Base-by-base conservation (phyloP, 1,139 yeast genomes). In the Yamadazyma diddensiae region DNA sequence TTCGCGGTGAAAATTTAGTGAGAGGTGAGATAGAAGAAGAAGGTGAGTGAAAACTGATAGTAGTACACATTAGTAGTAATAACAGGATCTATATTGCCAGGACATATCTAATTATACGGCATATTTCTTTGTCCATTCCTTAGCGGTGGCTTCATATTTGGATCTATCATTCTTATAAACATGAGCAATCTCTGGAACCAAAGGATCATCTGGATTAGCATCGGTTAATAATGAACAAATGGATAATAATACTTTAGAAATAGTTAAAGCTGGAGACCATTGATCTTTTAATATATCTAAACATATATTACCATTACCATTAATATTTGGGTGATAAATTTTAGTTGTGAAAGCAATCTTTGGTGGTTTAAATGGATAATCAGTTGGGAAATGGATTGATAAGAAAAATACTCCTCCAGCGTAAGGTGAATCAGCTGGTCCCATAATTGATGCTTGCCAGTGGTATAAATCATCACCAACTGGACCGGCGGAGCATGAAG, bases 401-500 rank as follows among this genome's bases (percentile, higher is more conserved):
- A 87, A 74, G 72, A 87, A 87, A 64, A 87, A 87, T 26, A 87
- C 95, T 49, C 95, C 96, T 47, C 94, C 94, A 33, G 95, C 86
- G 53, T 86, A 87, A 48, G 96, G 95, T 33, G 94, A 82, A 64
- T 87, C 96, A 46, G 92, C 75, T 30, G 96, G 96, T 29, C 96
- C 96, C 92, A 87, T 84, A 60, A 87, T 87, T 37, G 95, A 86
- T 30, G 96, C 96, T 65, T 87, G 95, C 96, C 96, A 87, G 73
- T 86, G 95, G 69, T 82, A 87, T 58, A 87, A 73, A 58, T 87
- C 95, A 54, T 92, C 97, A 36, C 97, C 97, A 32, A 87, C 94
- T 52, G 99, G 99, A 32, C 98, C 99, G 8, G 98, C 98, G 25
- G 97, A 88, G 67, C 98, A 94, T 31, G 97, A 88, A 39, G 97